phyloP scores from a whole-genome alignment of 2,329 filamentous ascomycete species.

The Fusarium stilboides region DNA sequence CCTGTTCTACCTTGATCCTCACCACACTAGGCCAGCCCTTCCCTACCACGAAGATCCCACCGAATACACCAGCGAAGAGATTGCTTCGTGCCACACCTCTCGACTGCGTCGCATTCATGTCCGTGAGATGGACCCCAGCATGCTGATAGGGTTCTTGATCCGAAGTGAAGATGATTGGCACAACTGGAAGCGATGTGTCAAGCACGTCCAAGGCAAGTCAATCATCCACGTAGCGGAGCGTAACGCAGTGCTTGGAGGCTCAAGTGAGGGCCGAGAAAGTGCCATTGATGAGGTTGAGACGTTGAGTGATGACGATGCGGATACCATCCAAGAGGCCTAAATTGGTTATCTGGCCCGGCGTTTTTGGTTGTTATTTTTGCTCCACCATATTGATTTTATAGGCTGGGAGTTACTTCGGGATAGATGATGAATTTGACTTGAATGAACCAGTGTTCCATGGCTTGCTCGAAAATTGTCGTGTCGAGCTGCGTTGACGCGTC shows the following conservation, averaged over 20 bases:
- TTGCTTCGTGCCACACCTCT: conserved; percentile 89
- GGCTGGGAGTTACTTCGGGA: conserved; percentile 40
- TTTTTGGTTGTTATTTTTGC: conserved; percentile 34
- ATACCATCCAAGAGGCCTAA: conserved; percentile 56
- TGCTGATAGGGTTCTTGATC: conserved; percentile 95
- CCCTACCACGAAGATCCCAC: conserved; percentile 70
- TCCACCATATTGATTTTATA: conserved; percentile 9
- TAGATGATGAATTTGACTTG: conserved; percentile 44
- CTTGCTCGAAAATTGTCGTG: neutral
- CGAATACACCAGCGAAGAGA: conserved; percentile 78
- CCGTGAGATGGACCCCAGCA: conserved; percentile 96
- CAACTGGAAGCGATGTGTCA: conserved; percentile 83
- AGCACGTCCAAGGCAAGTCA: conserved; percentile 82
- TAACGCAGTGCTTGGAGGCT: conserved; percentile 71
- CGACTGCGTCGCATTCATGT: conserved; percentile 87
- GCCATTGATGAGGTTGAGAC: conserved; percentile 93
- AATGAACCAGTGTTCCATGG: conserved; percentile 14
- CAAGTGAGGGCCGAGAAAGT: conserved; percentile 72
- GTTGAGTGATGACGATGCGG: conserved; percentile 80
- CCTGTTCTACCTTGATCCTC: conserved; percentile 96
- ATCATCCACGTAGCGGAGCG: conserved; percentile 87
- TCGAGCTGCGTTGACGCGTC: neutral
- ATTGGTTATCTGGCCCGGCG: conserved; percentile 31
- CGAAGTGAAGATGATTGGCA: conserved; percentile 86
- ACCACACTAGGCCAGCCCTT: conserved; percentile 84